Conservation (phyloP, 495 filamentous ascomycete species). For the Thermochaetoides thermophila region DNA sequence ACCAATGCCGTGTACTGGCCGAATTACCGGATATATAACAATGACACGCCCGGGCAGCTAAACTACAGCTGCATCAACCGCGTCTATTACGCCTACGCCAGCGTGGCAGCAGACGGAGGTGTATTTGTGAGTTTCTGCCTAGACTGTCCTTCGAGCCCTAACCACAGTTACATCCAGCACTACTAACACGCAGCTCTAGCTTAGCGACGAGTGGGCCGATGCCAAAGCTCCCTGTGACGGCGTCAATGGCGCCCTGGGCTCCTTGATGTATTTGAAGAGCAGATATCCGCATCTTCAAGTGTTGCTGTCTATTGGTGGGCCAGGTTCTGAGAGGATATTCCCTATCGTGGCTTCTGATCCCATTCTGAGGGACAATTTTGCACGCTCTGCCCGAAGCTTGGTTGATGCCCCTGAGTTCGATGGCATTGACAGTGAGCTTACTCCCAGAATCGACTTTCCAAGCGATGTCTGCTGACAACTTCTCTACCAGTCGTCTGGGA, state of each 20-base stretch:
- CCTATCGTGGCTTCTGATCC: slow-evolving; percentile 52
- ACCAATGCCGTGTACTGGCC: slow-evolving; percentile 84
- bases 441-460: too few species aligned
- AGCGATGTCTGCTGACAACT: too few species aligned
- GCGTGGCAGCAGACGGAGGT: slow-evolving; percentile 62
- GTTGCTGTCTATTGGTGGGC: slow-evolving; percentile 79
- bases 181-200: slow-evolving; percentile 32
- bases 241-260: slow-evolving; percentile 58
- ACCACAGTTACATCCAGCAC: background rate
- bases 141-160: slow-evolving; percentile 2
- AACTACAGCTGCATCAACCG: slow-evolving; percentile 51
- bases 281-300: slow-evolving; percentile 62
- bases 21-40: slow-evolving; percentile 66
- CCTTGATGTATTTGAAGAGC: slow-evolving; percentile 60
- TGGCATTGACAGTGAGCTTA: slow-evolving; percentile 63
- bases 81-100: slow-evolving; percentile 85
- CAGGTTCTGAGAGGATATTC: slow-evolving; percentile 63
- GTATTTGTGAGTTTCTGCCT: slow-evolving; percentile 50
- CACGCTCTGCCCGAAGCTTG: slow-evolving; percentile 50
- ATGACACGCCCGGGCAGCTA: slow-evolving; percentile 63
- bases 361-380: slow-evolving; percentile 52
- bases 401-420: slow-evolving; percentile 66
- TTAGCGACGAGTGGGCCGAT: slow-evolving; percentile 81
- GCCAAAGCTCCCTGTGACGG: slow-evolving; percentile 66
- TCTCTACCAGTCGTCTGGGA: slow-evolving; percentile 93